A percentile compares a stretch with the other conserved stretches of the same genome.
phyloP scores from a whole-genome alignment of 768 basidiomycete genomes.

The Pleurotus tuber-regium region DNA sequence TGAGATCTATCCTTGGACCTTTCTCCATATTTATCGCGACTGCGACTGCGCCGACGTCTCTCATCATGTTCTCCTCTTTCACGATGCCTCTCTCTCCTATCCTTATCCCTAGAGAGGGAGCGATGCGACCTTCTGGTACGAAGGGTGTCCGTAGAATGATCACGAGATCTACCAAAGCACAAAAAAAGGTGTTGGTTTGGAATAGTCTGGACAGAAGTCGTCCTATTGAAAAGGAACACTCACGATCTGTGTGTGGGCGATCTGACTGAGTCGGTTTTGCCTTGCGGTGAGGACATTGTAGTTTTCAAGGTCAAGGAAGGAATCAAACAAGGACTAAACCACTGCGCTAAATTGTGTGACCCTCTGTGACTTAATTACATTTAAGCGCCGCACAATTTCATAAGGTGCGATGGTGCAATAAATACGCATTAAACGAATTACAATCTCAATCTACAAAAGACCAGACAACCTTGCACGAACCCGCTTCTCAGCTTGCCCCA shows the following conservation, averaged over 20 bases:
- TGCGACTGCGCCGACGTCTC: constrained; percentile 60
- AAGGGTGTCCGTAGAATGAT: constrained; percentile 75
- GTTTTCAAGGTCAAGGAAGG: too few relatives aligned
- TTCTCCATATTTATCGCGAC: constrained; percentile 41
- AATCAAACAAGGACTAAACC: too few relatives aligned
- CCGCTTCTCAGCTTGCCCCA: constrained; percentile 58
- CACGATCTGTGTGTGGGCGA: constrained; percentile 63
- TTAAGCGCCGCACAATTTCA: not conserved
- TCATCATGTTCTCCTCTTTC: constrained; percentile 56
- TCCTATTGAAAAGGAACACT: constrained; percentile 22
- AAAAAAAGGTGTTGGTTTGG: not conserved
- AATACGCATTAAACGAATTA: not conserved
- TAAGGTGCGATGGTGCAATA: not conserved
- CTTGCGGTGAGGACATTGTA: constrained; percentile 26
- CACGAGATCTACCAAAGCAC: constrained; percentile 50
- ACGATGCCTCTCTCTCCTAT: constrained; percentile 54
- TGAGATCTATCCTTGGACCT: constrained; percentile 48
- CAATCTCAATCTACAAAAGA: constrained; percentile 24
- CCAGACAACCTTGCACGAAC: constrained; percentile 49
- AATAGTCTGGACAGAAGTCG: not conserved
- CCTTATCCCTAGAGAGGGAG: constrained; percentile 64
- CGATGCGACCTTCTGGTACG: constrained; percentile 70
- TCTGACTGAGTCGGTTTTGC: constrained; percentile 63
- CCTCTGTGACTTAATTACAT: not conserved
- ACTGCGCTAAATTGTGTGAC: too few relatives aligned